Evolutionary conservation across 2,329 filamentous ascomycete genomes (phyloP), one percentile per base, ranked within the genome.

Genomic region (Coleophoma cylindrospora): DNA sequence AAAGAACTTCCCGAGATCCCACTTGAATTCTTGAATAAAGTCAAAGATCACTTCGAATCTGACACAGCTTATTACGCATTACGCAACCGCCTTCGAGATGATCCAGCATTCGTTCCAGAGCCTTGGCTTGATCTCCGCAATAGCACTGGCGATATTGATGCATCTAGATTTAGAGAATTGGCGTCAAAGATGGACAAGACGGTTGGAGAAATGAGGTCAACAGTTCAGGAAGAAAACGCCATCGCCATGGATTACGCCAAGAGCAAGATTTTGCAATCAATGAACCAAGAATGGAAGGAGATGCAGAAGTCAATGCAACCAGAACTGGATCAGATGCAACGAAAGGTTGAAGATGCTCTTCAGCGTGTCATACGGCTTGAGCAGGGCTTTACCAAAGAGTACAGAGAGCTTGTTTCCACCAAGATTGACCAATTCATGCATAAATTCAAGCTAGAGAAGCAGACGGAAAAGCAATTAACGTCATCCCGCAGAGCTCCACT

Each of bases 401-500:
- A 27, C 27, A 27, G 27, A 27, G 27, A 27, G 3, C 27, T 27
- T 27, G 27, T 27, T 10, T 27, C 27, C 27, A 27, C 27, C 27
- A 38, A 38, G 7, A n/a, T 38, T 17, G 15, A 38, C 12, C 36
- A 38, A 7, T 38, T 38, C 36, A 38, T 38, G 36, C 7, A 38
- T 12, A 38, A 38, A 17, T 14, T 17, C 15, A 38, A 38, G 36
- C 36, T 38, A 17, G 36, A 38, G 12, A 17, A 14, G 36, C 15
- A n/a, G 13, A 17, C 36, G 19, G 21, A 68, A 68, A 38, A 38
- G 11, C 13, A n/a, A 14, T n/a, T n/a, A n/a, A 2, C 7, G 14
- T 38, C 13, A n/a, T 14, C 36, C 7, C 36, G 36, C 36, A 14
- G 15, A 38, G 13, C 36, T n/a, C 14, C 13, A 17, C 36, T 14